Evolutionary conservation across 2,329 filamentous ascomycete genomes (phyloP).

Genomic region (Alternaria ethzedia): DNA sequence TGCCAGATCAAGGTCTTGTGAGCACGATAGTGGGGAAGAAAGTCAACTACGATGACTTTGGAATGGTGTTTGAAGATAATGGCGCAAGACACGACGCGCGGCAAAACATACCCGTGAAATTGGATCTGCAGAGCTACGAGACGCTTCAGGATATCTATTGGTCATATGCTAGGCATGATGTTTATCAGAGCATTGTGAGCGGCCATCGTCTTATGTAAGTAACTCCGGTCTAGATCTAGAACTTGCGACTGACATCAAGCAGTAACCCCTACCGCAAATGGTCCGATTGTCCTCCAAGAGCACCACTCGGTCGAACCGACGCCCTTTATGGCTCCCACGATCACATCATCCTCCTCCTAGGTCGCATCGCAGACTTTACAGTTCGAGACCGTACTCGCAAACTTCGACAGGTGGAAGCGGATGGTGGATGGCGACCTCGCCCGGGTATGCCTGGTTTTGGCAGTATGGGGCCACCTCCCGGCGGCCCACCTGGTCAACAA

Average conservation of each 20-base stretch:
- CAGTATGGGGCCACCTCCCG: constrained; percentile 46
- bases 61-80: constrained; percentile 54
- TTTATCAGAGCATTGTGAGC: constrained; percentile 87
- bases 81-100: constrained; percentile 39
- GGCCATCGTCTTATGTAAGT: constrained; percentile 85
- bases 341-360: constrained; percentile 82
- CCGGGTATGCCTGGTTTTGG: constrained; percentile 53
- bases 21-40: constrained; percentile 64
- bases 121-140: constrained; percentile 80
- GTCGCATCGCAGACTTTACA: constrained; percentile 78
- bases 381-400: constrained; percentile 81
- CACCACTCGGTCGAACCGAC: constrained; percentile 76
- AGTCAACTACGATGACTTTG: constrained; percentile 65
- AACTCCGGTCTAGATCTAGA: neutral
- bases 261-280: constrained; percentile 82
- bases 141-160: constrained; percentile 86
- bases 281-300: constrained; percentile 87
- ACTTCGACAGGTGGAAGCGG: constrained; percentile 67
- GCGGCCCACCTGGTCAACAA: constrained; percentile 28
- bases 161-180: constrained; percentile 96
- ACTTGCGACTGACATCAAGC: constrained; percentile 26
- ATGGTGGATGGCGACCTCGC: constrained; percentile 62
- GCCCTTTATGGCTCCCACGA: constrained; percentile 89
- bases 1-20: constrained; percentile 59
- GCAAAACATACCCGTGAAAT: constrained; percentile 37